Percentiles rank a stretch among this genome's conserved stretches.
phyloP scores from a whole-genome alignment of 1,284 basidiomycete species.

The Heterobasidion irregulare region DNA sequence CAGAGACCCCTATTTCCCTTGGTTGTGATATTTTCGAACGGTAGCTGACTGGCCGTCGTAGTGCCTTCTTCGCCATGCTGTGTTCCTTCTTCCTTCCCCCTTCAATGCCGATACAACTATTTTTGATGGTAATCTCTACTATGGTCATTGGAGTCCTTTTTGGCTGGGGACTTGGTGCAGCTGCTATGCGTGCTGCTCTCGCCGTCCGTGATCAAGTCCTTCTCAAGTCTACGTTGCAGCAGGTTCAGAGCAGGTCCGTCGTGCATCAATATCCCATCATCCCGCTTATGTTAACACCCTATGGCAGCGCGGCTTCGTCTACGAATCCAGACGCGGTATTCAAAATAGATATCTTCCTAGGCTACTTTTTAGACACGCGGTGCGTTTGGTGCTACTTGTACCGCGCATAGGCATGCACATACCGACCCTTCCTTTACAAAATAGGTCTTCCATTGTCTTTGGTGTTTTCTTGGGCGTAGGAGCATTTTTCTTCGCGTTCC shows the following conservation, averaged over 20 bases:
- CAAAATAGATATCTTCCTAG: slow-evolving; percentile 48
- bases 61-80: slow-evolving; percentile 28
- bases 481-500: slow-evolving; percentile 47
- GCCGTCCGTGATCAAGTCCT: slow-evolving; percentile 46
- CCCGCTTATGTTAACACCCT: slow-evolving; percentile 2
- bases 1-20: background rate
- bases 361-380: slow-evolving; percentile 59
- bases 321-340: slow-evolving; percentile 42
- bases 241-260: slow-evolving; percentile 26
- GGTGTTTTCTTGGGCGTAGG: slow-evolving; percentile 69
- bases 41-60: background rate
- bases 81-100: slow-evolving; percentile 26
- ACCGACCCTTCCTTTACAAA: slow-evolving; percentile 1
- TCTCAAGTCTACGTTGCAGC: slow-evolving; percentile 36
- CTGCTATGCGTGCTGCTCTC: slow-evolving; percentile 61
- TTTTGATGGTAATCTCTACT: slow-evolving; percentile 32
- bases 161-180: slow-evolving; percentile 72
- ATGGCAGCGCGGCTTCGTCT: slow-evolving; percentile 31
- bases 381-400: slow-evolving; percentile 12
- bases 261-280: slow-evolving; percentile 13
- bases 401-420: slow-evolving; percentile 1
- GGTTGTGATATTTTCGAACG: background rate
- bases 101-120: slow-evolving; percentile 28
- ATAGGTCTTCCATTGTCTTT: slow-evolving; percentile 48
- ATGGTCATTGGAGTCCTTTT: slow-evolving; percentile 51